Conservation (phyloP, 2,329 filamentous ascomycete genomes). For the Talaromyces sp. region DNA sequence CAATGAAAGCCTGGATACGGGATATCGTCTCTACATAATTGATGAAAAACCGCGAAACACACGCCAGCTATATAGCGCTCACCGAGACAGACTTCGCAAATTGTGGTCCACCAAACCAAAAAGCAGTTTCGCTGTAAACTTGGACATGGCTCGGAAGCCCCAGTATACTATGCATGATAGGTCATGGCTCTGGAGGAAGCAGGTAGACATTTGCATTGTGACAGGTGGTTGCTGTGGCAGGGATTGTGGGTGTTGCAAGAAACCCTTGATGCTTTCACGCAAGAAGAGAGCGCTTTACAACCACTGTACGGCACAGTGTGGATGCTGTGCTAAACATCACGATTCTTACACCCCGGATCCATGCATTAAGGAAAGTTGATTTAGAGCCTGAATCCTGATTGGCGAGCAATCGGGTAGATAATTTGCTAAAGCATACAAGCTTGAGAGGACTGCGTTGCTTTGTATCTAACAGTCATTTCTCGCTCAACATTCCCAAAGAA, state of each 20-base stretch:
- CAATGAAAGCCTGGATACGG: too few species aligned
- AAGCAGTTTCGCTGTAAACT: not conserved
- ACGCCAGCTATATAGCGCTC: not conserved
- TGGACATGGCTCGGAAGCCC: not conserved
- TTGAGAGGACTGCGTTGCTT: too few species aligned
- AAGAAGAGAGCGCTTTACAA: not conserved
- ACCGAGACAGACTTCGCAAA: not conserved
- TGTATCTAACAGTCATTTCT: too few species aligned
- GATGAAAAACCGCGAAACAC: not conserved
- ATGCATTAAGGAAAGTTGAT: too few species aligned
- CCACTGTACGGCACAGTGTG: not conserved
- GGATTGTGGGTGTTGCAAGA: not conserved
- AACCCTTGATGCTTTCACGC: not conserved
- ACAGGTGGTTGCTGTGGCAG: not conserved
- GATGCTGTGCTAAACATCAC: not conserved
- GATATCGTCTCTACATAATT: not conserved
- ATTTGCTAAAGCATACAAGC: too few species aligned
- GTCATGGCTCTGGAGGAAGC: not conserved
- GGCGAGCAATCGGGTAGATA: too few species aligned
- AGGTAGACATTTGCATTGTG: not conserved
- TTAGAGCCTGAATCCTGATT: too few species aligned
- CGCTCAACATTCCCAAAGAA: too few species aligned
- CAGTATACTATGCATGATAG: not conserved
- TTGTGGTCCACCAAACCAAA: not conserved
- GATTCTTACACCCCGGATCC: too few species aligned